Evolutionary conservation across 768 basidiomycete species (phyloP).

Genomic region (Rhodocollybia butyracea): DNA sequence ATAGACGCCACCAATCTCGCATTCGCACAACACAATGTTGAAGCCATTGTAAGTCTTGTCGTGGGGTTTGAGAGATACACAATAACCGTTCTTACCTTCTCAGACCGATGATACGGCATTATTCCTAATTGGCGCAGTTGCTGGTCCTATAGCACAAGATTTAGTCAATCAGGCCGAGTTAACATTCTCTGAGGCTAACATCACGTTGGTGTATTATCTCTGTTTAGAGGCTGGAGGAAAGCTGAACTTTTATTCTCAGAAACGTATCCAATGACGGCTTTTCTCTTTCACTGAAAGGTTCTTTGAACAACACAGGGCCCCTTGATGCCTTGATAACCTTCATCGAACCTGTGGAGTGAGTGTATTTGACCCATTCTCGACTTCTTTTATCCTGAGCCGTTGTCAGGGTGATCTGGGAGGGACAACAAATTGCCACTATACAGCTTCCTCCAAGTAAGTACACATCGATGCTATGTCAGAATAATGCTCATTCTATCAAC

Average conservation of each 20-base stretch:
- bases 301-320: constrained; percentile 60
- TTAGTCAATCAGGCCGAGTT: constrained; percentile 57
- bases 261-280: constrained; percentile 61
- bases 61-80: neutral
- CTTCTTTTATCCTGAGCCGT: neutral
- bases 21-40: constrained; percentile 56
- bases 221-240: neutral
- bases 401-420: constrained; percentile 59
- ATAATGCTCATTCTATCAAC: neutral
- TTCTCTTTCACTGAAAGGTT: constrained; percentile 55
- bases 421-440: constrained; percentile 59
- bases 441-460: constrained; percentile 52
- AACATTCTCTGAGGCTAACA: constrained; percentile 54
- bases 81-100: constrained; percentile 7
- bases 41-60: constrained; percentile 41
- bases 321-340: constrained; percentile 70
- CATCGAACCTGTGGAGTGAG: constrained; percentile 54
- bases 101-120: constrained; percentile 62
- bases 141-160: constrained; percentile 61
- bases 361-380: constrained; percentile 7
- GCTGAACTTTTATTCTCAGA: constrained; percentile 20
- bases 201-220: constrained; percentile 36
- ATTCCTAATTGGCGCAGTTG: constrained; percentile 69
- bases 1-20: constrained; percentile 52
- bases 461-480: neutral